Percentiles rank a stretch among this genome's conserved stretches.
Conservation (phyloP, 2,329 filamentous ascomycete species). For the Ophiostoma montium region DNA sequence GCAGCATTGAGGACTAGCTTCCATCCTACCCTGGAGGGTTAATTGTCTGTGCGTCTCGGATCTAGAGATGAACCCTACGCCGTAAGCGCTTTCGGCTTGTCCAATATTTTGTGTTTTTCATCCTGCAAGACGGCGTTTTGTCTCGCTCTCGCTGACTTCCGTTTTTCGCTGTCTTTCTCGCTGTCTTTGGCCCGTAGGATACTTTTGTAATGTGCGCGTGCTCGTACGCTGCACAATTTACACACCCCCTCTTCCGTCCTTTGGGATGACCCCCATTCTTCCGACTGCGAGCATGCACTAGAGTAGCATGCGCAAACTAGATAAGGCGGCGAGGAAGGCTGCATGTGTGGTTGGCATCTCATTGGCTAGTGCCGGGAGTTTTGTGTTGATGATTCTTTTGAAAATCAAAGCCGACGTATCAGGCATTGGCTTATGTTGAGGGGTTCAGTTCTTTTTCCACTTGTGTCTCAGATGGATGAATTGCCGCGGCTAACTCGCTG, state of each 20-base stretch:
- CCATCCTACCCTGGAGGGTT: too few relatives aligned
- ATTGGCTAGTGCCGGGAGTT: conserved; percentile 26
- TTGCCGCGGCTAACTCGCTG: too few relatives aligned
- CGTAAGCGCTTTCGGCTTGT: too few relatives aligned
- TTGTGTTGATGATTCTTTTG: conserved; percentile 26
- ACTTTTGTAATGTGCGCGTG: too few relatives aligned
- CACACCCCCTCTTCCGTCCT: not conserved
- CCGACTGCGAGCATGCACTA: too few relatives aligned
- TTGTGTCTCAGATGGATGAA: too few relatives aligned
- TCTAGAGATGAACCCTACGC: too few relatives aligned
- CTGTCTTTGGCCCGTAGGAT: conserved; percentile 3
- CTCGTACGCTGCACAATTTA: too few relatives aligned
- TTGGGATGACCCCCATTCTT: not conserved
- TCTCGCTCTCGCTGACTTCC: conserved; percentile 9
- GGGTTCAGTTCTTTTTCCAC: too few relatives aligned
- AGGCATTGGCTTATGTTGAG: not conserved
- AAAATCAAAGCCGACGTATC: conserved; percentile 9
- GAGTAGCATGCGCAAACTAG: conserved; percentile 12
- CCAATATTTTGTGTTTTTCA: too few relatives aligned
- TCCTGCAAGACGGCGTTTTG: not conserved
- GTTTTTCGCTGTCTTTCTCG: conserved; percentile 11
- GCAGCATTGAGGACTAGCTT: too few relatives aligned
- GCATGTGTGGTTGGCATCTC: conserved; percentile 15
- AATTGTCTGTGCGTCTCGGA: too few relatives aligned
- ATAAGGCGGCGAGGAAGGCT: conserved; percentile 24